Conservation (phyloP, 2,329 filamentous ascomycete species). For the Chalaropsis ovoidea region DNA sequence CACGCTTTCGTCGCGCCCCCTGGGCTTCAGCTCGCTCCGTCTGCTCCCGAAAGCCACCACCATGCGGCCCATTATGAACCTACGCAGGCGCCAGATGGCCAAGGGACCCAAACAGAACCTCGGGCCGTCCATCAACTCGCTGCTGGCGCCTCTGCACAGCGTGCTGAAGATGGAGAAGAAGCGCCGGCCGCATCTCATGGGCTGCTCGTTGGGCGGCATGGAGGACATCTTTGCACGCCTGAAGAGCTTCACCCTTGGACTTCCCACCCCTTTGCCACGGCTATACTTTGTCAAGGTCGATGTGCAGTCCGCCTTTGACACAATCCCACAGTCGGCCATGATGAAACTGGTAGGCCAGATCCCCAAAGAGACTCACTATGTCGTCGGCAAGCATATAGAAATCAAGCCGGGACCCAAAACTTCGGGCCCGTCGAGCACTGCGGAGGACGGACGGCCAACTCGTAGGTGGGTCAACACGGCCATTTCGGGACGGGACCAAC, state of each 20-base stretch:
- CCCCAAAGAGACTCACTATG: constrained; percentile 52
- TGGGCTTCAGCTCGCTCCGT: constrained; percentile 71
- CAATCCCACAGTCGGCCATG: constrained; percentile 72
- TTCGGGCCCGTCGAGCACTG: constrained; percentile 20
- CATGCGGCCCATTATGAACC: constrained; percentile 78
- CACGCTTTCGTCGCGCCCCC: constrained; percentile 49
- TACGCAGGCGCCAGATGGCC: constrained; percentile 50
- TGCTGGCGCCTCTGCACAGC: constrained; percentile 63
- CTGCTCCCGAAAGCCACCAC: constrained; percentile 70
- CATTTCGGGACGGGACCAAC: constrained; percentile 35
- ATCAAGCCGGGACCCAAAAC: constrained; percentile 43
- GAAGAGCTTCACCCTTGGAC: constrained; percentile 52
- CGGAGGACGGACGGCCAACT: constrained; percentile 33
- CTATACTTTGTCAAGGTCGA: constrained; percentile 90
- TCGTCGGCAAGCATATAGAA: constrained; percentile 63
- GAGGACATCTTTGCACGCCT: constrained; percentile 68
- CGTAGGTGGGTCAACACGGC: constrained; percentile 47
- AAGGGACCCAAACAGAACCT: constrained; percentile 33
- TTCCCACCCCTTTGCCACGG: constrained; percentile 38
- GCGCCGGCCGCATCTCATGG: constrained; percentile 51
- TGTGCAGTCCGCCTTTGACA: constrained; percentile 87
- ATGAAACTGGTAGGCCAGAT: constrained; percentile 54
- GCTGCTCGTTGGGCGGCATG: constrained; percentile 70
- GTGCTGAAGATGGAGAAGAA: constrained; percentile 65
- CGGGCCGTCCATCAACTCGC: constrained; percentile 36